These are phyloP conservation scores for Trichoderma sp. DNA, from an alignment of 2,329 filamentous ascomycete species.

Conservation along the genomic window DNA sequence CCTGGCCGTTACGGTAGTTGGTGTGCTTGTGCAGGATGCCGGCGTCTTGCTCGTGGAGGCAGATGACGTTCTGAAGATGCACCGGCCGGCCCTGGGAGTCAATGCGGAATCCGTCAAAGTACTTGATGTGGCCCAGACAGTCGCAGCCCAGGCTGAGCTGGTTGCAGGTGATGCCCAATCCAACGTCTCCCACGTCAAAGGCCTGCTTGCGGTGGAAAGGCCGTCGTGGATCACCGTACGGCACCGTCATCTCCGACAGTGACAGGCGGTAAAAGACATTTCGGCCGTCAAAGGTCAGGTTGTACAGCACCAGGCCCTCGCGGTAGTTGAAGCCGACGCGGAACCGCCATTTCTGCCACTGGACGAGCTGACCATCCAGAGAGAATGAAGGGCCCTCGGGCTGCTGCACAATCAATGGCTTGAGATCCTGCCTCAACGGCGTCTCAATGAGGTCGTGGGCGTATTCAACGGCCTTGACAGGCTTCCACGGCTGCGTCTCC, in stretches of 20 bases:
- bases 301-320: constrained; percentile 70
- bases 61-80: constrained; percentile 61
- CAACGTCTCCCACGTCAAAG: constrained; percentile 71
- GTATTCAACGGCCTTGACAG: constrained; percentile 54
- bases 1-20: constrained; percentile 63
- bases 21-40: constrained; percentile 75
- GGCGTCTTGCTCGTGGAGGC: constrained; percentile 70
- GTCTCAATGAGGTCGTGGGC: constrained; percentile 52
- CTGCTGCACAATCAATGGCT: constrained; percentile 73
- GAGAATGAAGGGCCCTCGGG: constrained; percentile 68
- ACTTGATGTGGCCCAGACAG: constrained; percentile 67
- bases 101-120: constrained; percentile 60
- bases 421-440: constrained; percentile 55
- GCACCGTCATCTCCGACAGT: constrained; percentile 69
- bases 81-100: constrained; percentile 55
- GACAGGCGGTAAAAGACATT: constrained; percentile 67
- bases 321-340: constrained; percentile 68
- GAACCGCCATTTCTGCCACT: constrained; percentile 71
- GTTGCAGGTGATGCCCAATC: constrained; percentile 67
- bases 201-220: constrained; percentile 71
- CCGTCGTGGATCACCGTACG: constrained; percentile 65
- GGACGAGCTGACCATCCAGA: constrained; percentile 51
- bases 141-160: constrained; percentile 70
- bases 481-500: constrained; percentile 40
- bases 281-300: constrained; percentile 67